A percentile compares a stretch with the other conserved stretches of the same genome.
Conservation (phyloP, 2,329 filamentous ascomycete genomes). For the Emergomyces orientalis region DNA sequence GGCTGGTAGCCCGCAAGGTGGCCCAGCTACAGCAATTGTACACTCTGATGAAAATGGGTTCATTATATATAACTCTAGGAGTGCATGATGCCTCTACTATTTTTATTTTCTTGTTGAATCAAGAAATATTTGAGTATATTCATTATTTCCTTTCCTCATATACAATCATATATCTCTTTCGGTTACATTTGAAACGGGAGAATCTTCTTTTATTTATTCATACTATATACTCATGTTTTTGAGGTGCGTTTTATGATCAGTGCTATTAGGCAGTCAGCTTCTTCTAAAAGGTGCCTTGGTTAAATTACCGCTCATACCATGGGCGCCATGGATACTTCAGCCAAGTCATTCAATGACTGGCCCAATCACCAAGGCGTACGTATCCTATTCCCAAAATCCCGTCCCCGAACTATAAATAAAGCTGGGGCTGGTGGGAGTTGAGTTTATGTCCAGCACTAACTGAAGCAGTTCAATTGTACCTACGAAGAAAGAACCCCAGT, state of each 20-base stretch:
- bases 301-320: background rate
- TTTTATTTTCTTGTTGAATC: background rate
- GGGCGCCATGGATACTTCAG: slow-evolving; percentile 2
- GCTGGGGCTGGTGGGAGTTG: background rate
- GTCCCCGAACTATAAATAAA: background rate
- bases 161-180: no score
- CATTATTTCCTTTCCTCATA: no score
- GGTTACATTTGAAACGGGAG: no score
- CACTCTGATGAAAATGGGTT: background rate
- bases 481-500: slow-evolving; percentile 58
- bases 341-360: slow-evolving; percentile 37
- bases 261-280: background rate
- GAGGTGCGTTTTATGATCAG: background rate
- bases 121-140: no score
- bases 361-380: slow-evolving; percentile 45
- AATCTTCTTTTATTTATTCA: background rate
- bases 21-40: background rate
- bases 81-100: background rate
- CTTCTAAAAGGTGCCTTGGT: background rate
- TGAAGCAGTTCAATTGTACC: slow-evolving; percentile 54
- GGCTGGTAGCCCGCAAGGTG: background rate
- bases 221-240: background rate
- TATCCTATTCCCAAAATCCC: slow-evolving; percentile 4
- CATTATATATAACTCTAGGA: background rate
- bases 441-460: slow-evolving; percentile 12